Conservation (phyloP, 1,284 basidiomycete species). For the Ceratobasidium sp. region DNA sequence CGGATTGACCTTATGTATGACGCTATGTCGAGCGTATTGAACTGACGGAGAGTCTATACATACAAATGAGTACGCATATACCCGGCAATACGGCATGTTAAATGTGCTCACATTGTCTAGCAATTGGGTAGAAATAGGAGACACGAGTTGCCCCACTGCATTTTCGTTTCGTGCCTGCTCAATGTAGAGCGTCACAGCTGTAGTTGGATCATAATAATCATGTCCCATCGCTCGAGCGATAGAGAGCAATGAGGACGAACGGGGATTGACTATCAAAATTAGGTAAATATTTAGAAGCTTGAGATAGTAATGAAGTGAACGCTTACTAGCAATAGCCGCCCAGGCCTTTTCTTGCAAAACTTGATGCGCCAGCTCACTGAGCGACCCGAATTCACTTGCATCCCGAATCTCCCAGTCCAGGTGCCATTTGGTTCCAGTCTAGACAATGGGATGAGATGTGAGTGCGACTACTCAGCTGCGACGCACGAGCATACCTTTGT, state of each 20-base stretch:
- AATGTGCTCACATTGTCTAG: not conserved
- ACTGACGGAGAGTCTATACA: conserved; percentile 1
- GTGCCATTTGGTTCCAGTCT: conserved; percentile 51
- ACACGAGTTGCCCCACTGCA: conserved; percentile 41
- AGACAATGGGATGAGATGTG: conserved; percentile 5
- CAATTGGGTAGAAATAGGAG: conserved; percentile 16
- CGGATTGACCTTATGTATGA: conserved; percentile 53
- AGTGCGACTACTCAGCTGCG: not conserved
- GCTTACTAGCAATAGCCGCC: conserved; percentile 59
- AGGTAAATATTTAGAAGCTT: not conserved
- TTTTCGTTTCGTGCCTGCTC: conserved; percentile 46
- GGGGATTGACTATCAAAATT: conserved; percentile 54
- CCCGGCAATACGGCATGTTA: too few relatives aligned
- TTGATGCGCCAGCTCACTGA: not conserved
- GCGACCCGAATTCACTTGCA: conserved; percentile 42
- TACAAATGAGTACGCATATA: not conserved
- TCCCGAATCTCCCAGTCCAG: conserved; percentile 57
- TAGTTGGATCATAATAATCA: conserved; percentile 55
- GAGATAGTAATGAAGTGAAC: not conserved
- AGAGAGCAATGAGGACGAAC: conserved; percentile 54
- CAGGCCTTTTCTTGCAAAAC: conserved; percentile 57
- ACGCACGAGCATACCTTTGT: conserved; percentile 41
- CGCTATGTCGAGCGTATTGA: not conserved
- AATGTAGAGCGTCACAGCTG: conserved; percentile 58
- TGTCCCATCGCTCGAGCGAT: conserved; percentile 56